Evolutionary conservation across 2,329 filamentous ascomycete species (phyloP), one percentile per base, ranked within the genome.

Genomic region (Teratosphaeriaceae sp.): DNA sequence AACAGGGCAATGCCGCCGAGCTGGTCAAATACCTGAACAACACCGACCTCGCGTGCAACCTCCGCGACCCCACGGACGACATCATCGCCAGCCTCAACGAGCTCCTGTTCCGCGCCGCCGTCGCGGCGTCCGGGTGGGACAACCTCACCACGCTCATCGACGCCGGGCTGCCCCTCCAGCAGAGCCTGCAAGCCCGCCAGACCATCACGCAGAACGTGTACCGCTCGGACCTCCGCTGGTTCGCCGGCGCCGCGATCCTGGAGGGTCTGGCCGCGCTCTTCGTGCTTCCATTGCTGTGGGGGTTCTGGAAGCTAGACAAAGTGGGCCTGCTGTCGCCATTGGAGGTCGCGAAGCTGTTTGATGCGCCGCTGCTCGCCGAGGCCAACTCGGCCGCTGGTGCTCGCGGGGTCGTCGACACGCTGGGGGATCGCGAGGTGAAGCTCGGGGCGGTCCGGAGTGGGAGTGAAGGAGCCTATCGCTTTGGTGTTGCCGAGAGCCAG

Each of bases 211-310:
- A 39, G 11, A 48, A 50, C 31, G 46, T 50, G 15, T 50, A 41
- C 34, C 37, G 24, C 7, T 46, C 40, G 2, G 46, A 50, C 34
- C 33, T 51, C 16, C 9, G 24, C 6, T 51, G 49, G 46, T 49
- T 34, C 22, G 38, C 40, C 13, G 46, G 23, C 7, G 43, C 44
- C 9, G 40, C 44, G 4, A 13, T 36, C 1, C 38, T 51, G 3
- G 38, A 51, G 27, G 9, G 46, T 5, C 3, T 50, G 6, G 43
- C 38, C 7, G 27, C 38, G 1, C 33, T 50, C 11, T 37, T 42
- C 13, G 41, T 51, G 12, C 21, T 46, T 19, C 46, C 46, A n/a
- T 5, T 48, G 15, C 45, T 46, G 39, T 51, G 43, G 42, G 48
- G 48, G 3, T 51, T 22, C 13, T 51, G 46, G 48, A 46, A 15